Evolutionary conservation across 140 eudicot genomes (phyloP).

Genomic region (Cichorium intybus): DNA sequence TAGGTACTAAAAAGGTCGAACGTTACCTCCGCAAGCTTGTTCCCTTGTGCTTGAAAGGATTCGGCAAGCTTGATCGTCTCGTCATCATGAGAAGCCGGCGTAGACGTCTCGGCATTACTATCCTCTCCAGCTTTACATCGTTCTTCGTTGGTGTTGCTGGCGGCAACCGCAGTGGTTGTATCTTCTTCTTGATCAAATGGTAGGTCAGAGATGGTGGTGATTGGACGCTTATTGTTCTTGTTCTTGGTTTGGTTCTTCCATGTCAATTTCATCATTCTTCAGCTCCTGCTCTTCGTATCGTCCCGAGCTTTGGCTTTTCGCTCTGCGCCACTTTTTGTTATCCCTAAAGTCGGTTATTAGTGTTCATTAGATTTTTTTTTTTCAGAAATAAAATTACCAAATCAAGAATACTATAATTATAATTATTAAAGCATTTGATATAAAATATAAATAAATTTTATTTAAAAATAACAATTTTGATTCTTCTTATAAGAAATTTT

Average conservation of each 20-base stretch:
- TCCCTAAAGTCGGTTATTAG: neutral
- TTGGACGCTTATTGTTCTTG: conserved; percentile 45
- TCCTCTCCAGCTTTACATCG: neutral
- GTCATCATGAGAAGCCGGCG: conserved; percentile 1
- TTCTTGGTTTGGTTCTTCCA: conserved; percentile 44
- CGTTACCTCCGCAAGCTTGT: conserved; percentile 55
- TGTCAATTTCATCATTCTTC: conserved; percentile 46
- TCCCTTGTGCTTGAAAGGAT: conserved; percentile 51
- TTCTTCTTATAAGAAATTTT: no score
- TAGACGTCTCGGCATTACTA: neutral
- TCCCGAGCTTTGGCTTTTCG: neutral
- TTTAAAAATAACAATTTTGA: no score
- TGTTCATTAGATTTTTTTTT: no score
- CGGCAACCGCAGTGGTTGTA: neutral
- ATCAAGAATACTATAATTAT: no score
- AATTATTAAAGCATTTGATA: no score
- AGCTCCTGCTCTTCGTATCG: neutral
- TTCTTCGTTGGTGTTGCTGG: neutral
- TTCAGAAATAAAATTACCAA: no score
- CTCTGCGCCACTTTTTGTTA: neutral
- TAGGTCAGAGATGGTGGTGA: conserved; percentile 30
- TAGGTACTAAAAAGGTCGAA: neutral
- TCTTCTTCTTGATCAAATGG: conserved; percentile 39
- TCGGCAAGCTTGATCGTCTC: conserved; percentile 36
- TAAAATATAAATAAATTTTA: no score